Percentiles rank a stretch among this genome's conserved stretches.
Conservation (phyloP, 192 early-diverging fungal species). For the Coemansia sp. region DNA sequence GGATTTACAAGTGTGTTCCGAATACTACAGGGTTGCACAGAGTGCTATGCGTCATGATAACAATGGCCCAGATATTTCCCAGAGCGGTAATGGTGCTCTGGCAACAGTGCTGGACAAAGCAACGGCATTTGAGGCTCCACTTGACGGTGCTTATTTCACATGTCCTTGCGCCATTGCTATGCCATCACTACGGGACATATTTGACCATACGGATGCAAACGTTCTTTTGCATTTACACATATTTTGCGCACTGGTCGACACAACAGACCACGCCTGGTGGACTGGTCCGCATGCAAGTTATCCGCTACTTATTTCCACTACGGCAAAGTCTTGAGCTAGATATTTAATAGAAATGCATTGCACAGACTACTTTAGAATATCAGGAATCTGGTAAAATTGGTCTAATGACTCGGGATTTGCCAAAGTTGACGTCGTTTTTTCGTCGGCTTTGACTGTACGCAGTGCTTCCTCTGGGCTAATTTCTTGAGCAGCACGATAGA, state of each 20-base stretch:
- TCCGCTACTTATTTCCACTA: conserved; percentile 43
- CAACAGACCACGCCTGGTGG: conserved; percentile 20
- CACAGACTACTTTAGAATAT: conserved; percentile 23
- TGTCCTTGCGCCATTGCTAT: conserved; percentile 41
- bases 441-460: conserved; percentile 60
- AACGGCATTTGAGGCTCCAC: conserved; percentile 27
- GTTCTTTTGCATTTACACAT: conserved; percentile 20
- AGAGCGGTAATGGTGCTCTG: not conserved
- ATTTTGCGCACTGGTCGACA: conserved; percentile 34
- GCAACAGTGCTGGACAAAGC: conserved; percentile 20
- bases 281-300: conserved; percentile 47
- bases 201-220: conserved; percentile 25
- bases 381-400: conserved; percentile 80
- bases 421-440: conserved; percentile 78
- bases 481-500: conserved; percentile 44
- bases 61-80: not conserved
- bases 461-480: conserved; percentile 58
- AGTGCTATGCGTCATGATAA: not conserved
- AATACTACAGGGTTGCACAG: conserved; percentile 25
- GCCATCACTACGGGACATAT: conserved; percentile 23
- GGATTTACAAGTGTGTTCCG: conserved; percentile 19
- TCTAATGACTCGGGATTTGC: conserved; percentile 87
- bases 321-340: conserved; percentile 16
- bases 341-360: not conserved
- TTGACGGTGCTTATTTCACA: conserved; percentile 43